These are phyloP conservation scores for Leishmania lainsoni DNA, from an alignment of 208 protist genomes.

Conservation along the genomic window DNA sequence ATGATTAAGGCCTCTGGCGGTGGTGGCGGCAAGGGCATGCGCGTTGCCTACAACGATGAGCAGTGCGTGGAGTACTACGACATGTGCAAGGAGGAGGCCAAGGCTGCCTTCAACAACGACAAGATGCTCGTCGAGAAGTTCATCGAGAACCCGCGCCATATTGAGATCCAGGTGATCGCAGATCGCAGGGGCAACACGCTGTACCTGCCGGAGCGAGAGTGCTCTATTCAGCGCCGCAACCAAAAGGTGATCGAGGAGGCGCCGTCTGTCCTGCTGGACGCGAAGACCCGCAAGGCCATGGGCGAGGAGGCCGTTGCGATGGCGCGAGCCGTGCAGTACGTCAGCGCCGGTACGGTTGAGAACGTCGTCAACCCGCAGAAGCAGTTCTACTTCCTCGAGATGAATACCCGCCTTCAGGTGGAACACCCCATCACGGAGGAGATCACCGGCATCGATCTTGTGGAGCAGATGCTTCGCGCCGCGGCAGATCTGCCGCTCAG, in stretches of 20 bases:
- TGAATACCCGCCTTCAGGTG: constrained; percentile 98
- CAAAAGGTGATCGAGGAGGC: constrained; percentile 96
- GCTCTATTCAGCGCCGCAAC: constrained; percentile 95
- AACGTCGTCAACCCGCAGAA: constrained; percentile 95
- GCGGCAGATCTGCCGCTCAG: constrained; percentile 71
- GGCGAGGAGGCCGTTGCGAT: constrained; percentile 77
- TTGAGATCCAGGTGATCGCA: constrained; percentile 95
- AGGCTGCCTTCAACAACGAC: constrained; percentile 93
- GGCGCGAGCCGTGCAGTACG: constrained; percentile 91
- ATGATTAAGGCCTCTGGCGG: constrained; percentile 97
- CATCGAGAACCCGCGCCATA: constrained; percentile 88
- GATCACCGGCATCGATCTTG: constrained; percentile 93
- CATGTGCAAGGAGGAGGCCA: constrained; percentile 91
- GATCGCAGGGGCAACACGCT: constrained; percentile 92
- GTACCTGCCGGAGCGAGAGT: constrained; percentile 96
- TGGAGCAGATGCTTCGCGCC: constrained; percentile 93
- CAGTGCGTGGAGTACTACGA: constrained; percentile 94
- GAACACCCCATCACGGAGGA: constrained; percentile 97
- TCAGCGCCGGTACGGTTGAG: constrained; percentile 97
- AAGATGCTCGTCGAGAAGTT: constrained; percentile 94
- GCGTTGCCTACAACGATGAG: constrained; percentile 92
- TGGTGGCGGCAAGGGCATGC: constrained; percentile 54
- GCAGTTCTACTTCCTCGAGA: constrained; percentile 98
- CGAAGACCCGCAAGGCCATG: constrained; percentile 77
- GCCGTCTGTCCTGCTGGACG: constrained; percentile 72